phyloP scores from a whole-genome alignment of 2,329 filamentous ascomycete genomes.

The Colletotrichum sp. region DNA sequence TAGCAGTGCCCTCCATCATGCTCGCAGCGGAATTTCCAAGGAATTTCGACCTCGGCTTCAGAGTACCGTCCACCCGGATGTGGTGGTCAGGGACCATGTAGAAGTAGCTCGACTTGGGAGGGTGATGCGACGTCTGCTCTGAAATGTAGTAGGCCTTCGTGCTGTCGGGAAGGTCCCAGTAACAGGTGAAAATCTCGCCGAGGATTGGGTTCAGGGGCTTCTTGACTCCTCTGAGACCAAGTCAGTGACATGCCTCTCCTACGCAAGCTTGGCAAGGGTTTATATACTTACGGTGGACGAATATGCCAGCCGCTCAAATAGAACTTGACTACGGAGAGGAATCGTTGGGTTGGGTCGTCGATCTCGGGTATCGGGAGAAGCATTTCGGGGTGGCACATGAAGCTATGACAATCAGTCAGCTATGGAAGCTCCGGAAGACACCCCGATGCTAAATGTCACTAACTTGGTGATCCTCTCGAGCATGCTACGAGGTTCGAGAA shows the following conservation, averaged over 20 bases:
- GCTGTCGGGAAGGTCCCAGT: constrained; percentile 88
- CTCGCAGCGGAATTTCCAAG: constrained; percentile 96
- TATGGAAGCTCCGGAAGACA: not conserved
- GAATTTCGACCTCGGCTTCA: constrained; percentile 95
- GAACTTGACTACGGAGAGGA: constrained; percentile 95
- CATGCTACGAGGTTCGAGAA: constrained; percentile 97
- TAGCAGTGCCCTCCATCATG: constrained; percentile 96
- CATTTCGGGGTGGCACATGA: constrained; percentile 99
- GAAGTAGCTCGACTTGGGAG: constrained; percentile 98
- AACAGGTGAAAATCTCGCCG: constrained; percentile 92
- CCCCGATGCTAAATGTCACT: constrained; percentile 31
- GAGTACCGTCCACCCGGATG: constrained; percentile 92
- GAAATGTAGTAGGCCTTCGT: constrained; percentile 94
- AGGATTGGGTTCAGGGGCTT: constrained; percentile 97
- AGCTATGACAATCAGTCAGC: constrained; percentile 58
- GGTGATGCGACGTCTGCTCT: constrained; percentile 97
- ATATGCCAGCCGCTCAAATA: constrained; percentile 99
- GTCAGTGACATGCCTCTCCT: constrained; percentile 1
- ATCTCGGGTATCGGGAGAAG: constrained; percentile 86
- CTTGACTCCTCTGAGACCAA: constrained; percentile 82
- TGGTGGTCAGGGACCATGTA: constrained; percentile 95
- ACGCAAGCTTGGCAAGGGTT: not conserved
- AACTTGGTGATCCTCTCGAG: constrained; percentile 98
- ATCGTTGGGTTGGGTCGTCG: constrained; percentile 87
- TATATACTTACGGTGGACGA: constrained; percentile 79